These are phyloP conservation scores for Pulveroboletus sp. DNA, from an alignment of 768 basidiomycete genomes.

Conservation along the genomic window DNA sequence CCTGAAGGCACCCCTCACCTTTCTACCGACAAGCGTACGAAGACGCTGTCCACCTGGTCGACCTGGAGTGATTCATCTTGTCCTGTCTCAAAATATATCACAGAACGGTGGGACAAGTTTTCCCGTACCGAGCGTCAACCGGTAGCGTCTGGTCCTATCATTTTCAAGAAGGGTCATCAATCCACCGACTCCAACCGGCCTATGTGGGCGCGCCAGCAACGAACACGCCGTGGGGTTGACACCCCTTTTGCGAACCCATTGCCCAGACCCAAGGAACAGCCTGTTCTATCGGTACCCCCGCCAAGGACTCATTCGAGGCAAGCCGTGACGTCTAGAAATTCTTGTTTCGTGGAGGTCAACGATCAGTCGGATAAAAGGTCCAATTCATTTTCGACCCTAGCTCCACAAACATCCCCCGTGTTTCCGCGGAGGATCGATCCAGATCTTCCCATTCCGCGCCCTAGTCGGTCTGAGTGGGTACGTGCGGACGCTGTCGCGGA, in stretches of 20 bases:
- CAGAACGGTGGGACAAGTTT: constrained; percentile 30
- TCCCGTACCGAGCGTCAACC: constrained; percentile 22
- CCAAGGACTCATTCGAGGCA: constrained; percentile 30
- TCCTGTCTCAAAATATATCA: constrained; percentile 26
- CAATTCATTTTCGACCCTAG: constrained; percentile 12
- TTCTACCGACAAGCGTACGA: constrained; percentile 11
- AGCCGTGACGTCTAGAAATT: constrained; percentile 21
- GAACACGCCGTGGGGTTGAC: constrained; percentile 52
- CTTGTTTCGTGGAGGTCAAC: constrained; percentile 33
- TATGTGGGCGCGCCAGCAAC: constrained; percentile 45
- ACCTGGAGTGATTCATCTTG: constrained; percentile 17
- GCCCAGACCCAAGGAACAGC: constrained; percentile 19
- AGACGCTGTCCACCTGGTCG: constrained; percentile 5
- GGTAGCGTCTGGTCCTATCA: constrained; percentile 12
- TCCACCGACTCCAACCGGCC: constrained; percentile 35
- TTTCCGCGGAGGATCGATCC: constrained; percentile 46
- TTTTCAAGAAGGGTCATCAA: constrained; percentile 15
- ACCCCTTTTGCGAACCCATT: constrained; percentile 42
- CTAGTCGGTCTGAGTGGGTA: constrained; percentile 50
- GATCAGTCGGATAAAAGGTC: constrained; percentile 25
- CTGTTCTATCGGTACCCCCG: constrained; percentile 28
- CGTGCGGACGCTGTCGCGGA: constrained; percentile 38
- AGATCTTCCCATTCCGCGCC: constrained; percentile 55
- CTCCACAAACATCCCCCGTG: constrained; percentile 14
- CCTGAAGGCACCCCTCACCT: constrained; percentile 2